phyloP scores from a whole-genome alignment of 148 eudicot species.

The Polygonum aviculare region DNA sequence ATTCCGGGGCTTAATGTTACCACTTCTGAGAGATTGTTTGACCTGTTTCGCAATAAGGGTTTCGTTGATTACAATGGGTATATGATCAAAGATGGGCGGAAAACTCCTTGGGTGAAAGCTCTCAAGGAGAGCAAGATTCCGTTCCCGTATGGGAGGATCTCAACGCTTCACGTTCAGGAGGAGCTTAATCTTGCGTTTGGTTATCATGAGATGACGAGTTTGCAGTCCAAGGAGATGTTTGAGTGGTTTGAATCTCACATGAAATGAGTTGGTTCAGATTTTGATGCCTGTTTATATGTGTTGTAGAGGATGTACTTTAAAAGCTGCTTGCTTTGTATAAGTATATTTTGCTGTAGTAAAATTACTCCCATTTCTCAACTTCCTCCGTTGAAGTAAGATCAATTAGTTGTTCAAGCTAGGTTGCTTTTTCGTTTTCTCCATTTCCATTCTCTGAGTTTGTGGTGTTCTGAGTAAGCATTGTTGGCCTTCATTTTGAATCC shows the following conservation, averaged over 20 bases:
- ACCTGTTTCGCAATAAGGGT: constrained; percentile 41
- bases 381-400: background rate
- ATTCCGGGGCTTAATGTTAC: constrained; percentile 39
- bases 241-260: constrained; percentile 65
- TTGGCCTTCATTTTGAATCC: background rate
- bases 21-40: constrained; percentile 36
- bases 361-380: background rate
- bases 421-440: background rate
- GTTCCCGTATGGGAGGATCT: constrained; percentile 27
- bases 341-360: background rate
- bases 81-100: constrained; percentile 78
- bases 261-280: constrained; percentile 10
- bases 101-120: constrained; percentile 50
- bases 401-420: background rate
- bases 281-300: background rate
- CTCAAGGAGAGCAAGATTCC: constrained; percentile 36
- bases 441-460: background rate
- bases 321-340: background rate
- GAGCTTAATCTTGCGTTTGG: constrained; percentile 90
- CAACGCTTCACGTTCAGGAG: constrained; percentile 57
- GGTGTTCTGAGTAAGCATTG: background rate
- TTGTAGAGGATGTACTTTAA: background rate
- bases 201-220: constrained; percentile 92
- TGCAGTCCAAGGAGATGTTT: constrained; percentile 60
- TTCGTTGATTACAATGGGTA: constrained; percentile 53